Evolutionary conservation across 441 rosid genomes (phyloP), one percentile per base, ranked within the genome.

Genomic region (Jatropha multifida): DNA sequence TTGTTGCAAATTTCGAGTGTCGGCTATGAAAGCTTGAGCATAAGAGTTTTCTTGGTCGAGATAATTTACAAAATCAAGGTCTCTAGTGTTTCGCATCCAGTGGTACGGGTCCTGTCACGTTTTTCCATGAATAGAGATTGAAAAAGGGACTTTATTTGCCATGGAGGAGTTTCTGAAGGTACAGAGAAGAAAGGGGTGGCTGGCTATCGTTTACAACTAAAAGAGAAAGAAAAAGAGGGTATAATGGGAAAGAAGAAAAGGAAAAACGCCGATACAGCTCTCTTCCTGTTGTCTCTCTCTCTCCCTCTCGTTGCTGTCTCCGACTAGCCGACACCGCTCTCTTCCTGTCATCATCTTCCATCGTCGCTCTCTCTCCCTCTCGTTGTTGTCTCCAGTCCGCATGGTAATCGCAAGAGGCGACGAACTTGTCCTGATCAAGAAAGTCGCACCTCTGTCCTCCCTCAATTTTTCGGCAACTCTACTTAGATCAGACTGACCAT

Each of bases 21-120:
- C 94, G 7, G 91, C 84, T 97, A 91, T 93, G 88, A 90, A 93
- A 83, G 91, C 89, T 79, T 85, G 82, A 38, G 96, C 83, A 65
- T 94, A 94, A 0, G 89, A 83, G 84, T 94, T 94, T 76, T 94
- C 97, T 26, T 73, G 83, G 56, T 82, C 42, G 76, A 93, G 88
- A 85, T 86, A 81, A 58, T 82, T 52, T 46, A 81, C 13, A 75
- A 94, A 89, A 77, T 88, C 89, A 48, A 89, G 78, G 80, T 90
- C 88, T n/a, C 72, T 52, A 18, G 87, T 85, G 74, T 89, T 59
- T 41, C 83, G 81, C 99, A 94, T 94, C 99, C 99, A 94, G 71
- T 73, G 88, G 85, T 81, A 90, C 9, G 93, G 96, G 78, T 94
- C 99, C 62, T 86, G 86, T 87, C 90, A 83, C 2, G 91, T 84